Evolutionary conservation across 2,329 filamentous ascomycete species (phyloP), one percentile per base, ranked within the genome.

Genomic region (Paraconiothyrium brasiliense): DNA sequence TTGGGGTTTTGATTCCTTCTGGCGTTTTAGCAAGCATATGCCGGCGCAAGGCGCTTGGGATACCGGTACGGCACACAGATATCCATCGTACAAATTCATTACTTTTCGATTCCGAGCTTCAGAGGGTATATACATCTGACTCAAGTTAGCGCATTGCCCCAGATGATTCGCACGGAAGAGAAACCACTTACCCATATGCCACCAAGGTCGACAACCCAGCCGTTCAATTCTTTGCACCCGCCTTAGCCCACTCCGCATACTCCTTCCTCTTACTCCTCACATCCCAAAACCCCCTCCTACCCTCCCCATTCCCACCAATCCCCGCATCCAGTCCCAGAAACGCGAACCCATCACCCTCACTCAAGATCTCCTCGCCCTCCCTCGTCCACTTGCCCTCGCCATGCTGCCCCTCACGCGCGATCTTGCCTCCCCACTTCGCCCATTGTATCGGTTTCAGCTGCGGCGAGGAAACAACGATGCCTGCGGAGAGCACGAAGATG

Each of bases 241-340:
- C 44, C 52, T 37, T 62, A 3, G 64, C 91, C 79, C 93, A 89
- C 66, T 97, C 92, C 79, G 97, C 92, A 80, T 94, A 86, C 74
- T 98, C 98, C 14, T 91, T 90, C 56, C 90, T 89, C 69, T 95
- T 85, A 62, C 90, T 91, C 78, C 93, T 89, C 65, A 98, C 92
- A 81, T 99, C 92, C 81, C 93, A 86, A 73, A 98, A 99, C 1
- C 92, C 90, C 50, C 89, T 88, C 68, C 95, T 84, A 62, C 92
- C 90, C 80, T 98, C 94, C 2, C 69, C 70, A 47, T 69, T 72
- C 34, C 90, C 87, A 61, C 94, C 70, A 61, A 76, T 84, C 62
- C 91, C 90, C 1, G 60, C 65, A 59, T 77, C 72, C 13, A 78
- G 58, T 1, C 75, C 75, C 62, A 97, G 79, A 49, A 87, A 84